Evolutionary conservation across 2,329 filamentous ascomycete genomes (phyloP), one percentile per base, ranked within the genome.

Genomic region (Gnomoniopsis smithogilvyi): DNA sequence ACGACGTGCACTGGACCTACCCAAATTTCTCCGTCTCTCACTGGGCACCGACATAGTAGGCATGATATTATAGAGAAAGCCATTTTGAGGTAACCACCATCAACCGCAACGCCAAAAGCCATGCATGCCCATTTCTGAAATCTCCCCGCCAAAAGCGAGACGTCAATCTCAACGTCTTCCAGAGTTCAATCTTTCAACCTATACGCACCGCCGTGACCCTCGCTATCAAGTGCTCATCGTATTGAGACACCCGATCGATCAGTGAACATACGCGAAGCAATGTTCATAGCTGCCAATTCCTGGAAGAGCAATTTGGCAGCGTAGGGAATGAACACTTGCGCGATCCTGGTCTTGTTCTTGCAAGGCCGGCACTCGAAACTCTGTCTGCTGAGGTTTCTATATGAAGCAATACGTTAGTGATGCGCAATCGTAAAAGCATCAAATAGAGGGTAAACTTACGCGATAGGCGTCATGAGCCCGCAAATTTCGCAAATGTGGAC

Each of bases 401-500:
- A 19, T 60, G 51, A 12, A 12, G 17, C 55, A 52, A 36, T 34
- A 61, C 63, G 72, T 80, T 69, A 79, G 74, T 59, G 64, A 34
- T 36, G 51, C 10, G 58, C 41, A 14, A 14, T 3, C 3, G 45
- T 45, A 10, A 19, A 41, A 46, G 30, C 47, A 21, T n/a, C n/a
- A 47, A 34, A 49, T 48, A 34, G 56, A 36, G 41, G 38, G 30
- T 41, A 63, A 63, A 91, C 92, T 86, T 89, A 96, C 91, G 94
- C 95, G 78, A 99, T 95, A 0, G 95, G 95, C 45, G 94, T 99
- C 95, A 99, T 99, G 67, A 99, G 82, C 68, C 95, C 95, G 74
- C 95, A 99, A 69, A 98, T 96, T 76, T 99, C 95, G 78, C 95
- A 99, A 69, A 99, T 90, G 76, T 99, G 95, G 61, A 99, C 95